These are phyloP conservation scores for Blastobotrys indianensis DNA, from an alignment of 1,139 yeast species.

Conservation along the genomic window DNA sequence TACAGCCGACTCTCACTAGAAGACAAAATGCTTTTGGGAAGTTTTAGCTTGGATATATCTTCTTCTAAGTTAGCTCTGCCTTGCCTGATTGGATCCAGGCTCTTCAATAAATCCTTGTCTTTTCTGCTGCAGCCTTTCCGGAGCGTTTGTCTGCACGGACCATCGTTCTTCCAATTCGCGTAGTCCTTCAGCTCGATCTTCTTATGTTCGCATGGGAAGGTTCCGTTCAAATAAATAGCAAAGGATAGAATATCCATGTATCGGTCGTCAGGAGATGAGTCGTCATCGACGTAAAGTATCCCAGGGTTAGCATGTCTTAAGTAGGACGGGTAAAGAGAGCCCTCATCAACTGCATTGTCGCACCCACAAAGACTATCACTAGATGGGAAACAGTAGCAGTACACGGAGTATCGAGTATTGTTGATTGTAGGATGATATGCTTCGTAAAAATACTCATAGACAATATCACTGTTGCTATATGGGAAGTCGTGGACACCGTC, in stretches of 20 bases:
- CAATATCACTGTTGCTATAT: background rate
- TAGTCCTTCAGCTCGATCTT: background rate
- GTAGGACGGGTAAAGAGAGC: background rate
- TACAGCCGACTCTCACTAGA: too few relatives aligned
- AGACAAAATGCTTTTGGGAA: too few relatives aligned
- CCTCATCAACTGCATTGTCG: background rate
- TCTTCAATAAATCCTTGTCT: too few relatives aligned
- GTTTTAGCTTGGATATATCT: too few relatives aligned
- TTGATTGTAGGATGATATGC: background rate
- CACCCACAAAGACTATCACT: conserved; percentile 1
- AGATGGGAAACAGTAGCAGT: conserved; percentile 6
- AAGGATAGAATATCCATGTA: background rate
- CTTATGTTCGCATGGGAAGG: conserved; percentile 1
- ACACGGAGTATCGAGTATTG: background rate
- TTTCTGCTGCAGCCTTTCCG: too few relatives aligned
- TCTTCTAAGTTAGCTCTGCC: too few relatives aligned
- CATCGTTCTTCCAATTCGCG: background rate
- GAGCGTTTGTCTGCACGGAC: background rate
- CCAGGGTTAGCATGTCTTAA: background rate
- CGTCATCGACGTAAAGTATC: conserved; percentile 1
- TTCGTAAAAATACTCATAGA: conserved; percentile 3
- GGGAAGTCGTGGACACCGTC: background rate
- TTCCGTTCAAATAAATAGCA: conserved; percentile 4
- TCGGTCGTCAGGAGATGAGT: conserved; percentile 6
- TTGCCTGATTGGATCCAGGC: too few relatives aligned